Evolutionary conservation across 2,329 filamentous ascomycete genomes (phyloP).

Genomic region (Zymoseptoria passerinii): DNA sequence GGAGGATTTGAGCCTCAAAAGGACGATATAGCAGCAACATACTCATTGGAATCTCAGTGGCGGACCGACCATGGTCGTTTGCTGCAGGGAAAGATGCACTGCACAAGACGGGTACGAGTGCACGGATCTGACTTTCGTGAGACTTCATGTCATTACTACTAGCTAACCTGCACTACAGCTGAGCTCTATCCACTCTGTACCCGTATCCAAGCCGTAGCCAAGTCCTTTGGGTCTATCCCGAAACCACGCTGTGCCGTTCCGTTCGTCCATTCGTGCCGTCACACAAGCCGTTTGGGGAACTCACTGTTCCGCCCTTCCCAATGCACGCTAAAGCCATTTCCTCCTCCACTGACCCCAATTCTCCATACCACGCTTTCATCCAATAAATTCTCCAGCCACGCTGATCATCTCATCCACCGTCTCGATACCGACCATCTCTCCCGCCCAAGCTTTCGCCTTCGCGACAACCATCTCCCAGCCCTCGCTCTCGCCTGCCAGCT

Average conservation of each 20-base stretch:
- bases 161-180: neutral
- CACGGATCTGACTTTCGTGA: neutral
- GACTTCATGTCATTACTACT: neutral
- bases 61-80: too few relatives aligned
- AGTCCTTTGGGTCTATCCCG: neutral
- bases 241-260: neutral
- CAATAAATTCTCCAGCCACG: neutral
- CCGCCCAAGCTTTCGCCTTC: conserved; percentile 42
- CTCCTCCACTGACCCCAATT: too few relatives aligned
- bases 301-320: too few relatives aligned
- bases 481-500: conserved; percentile 40
- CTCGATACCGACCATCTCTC: neutral
- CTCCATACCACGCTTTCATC: neutral
- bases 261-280: neutral
- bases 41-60: too few relatives aligned
- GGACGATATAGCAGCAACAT: too few relatives aligned
- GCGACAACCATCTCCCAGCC: conserved; percentile 57
- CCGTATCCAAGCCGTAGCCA: neutral
- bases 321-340: too few relatives aligned
- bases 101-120: neutral
- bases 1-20: too few relatives aligned
- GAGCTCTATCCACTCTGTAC: neutral
- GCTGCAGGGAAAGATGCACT: neutral
- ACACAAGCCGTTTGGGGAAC: too few relatives aligned
- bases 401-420: conserved; percentile 3